A percentile compares a stretch with the other conserved stretches of the same genome.
These are phyloP conservation scores for Pichia cabralensis DNA, from an alignment of 805 yeast species.

Conservation along the genomic window DNA sequence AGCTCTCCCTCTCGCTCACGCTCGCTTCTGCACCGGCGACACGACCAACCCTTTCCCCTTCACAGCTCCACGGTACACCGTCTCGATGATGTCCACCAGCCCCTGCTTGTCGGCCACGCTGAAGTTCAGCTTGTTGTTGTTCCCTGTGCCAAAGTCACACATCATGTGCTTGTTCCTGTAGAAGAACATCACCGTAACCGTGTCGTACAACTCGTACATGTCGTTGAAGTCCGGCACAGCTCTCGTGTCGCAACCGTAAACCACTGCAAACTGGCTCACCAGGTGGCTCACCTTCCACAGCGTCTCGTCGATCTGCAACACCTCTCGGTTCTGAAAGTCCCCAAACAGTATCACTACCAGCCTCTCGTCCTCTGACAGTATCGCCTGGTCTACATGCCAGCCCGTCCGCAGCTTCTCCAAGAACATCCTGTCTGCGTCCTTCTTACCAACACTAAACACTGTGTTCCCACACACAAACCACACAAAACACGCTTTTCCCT, in stretches of 20 bases:
- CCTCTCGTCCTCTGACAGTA: slow-evolving; percentile 80
- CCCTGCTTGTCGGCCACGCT: slow-evolving; percentile 73
- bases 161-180: slow-evolving; percentile 90
- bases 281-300: slow-evolving; percentile 72
- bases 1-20: no score
- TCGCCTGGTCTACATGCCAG: slow-evolving; percentile 98
- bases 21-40: no score
- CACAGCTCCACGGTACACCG: slow-evolving; percentile 80
- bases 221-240: slow-evolving; percentile 84
- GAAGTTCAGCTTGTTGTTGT: slow-evolving; percentile 89
- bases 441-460: no score
- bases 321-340: slow-evolving; percentile 59
- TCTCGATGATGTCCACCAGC: slow-evolving; percentile 82
- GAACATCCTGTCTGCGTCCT: no score
- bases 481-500: no score
- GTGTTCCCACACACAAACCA: no score
- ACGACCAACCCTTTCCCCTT: slow-evolving; percentile 42
- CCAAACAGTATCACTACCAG: slow-evolving; percentile 88
- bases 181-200: slow-evolving; percentile 89
- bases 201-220: slow-evolving; percentile 86
- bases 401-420: slow-evolving; percentile 75
- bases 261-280: slow-evolving; percentile 77
- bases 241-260: slow-evolving; percentile 82
- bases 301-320: slow-evolving; percentile 87
- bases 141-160: slow-evolving; percentile 98